Base-by-base conservation (phyloP, 2,329 filamentous ascomycete genomes). In the Purpureocillium takamizusanense region DNA sequence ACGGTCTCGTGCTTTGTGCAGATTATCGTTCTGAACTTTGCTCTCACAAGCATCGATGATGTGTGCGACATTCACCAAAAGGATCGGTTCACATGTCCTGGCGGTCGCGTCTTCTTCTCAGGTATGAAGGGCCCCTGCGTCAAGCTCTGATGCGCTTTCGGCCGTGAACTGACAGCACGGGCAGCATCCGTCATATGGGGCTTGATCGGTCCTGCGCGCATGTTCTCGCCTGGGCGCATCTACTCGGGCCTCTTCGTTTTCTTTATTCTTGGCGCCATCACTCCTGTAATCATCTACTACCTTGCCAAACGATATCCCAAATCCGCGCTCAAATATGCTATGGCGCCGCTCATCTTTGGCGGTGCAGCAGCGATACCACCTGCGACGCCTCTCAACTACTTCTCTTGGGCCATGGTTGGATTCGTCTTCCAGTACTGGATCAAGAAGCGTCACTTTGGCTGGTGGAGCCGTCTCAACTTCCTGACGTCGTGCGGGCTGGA, bases 401-500 rank as follows among this genome's bases (percentile, higher is more conserved):
- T 83, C 27, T 71, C 73, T n/a, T 87, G 83, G 82, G 80, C 78
- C 14, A 61, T 82, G 40, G 78, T 86, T 3, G 83, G 83, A 23
- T 78, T 76, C 48, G 44, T 83, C 25, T 87, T 86, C 66, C 82
- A 87, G 56, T 77, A 76, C 55, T 70, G 66, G 51, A 74, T 87
- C 53, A 77, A 78, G 56, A 73, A 74, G 51, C 67, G 70, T 12
- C 70, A 76, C 55, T 77, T 76, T 44, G 70, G 63, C 21, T 87
- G 83, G 83, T 87, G 83, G 83, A 76, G 74, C 57, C 70, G 79
- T 18, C 74, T 84, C 52, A 86, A 86, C 61, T 86, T 83, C 50
- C 60, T 86, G 43, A 81, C 82, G 0, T 81, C 78, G 11, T 82
- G 80, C 0, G 82, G 75, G 0, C 64, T 87, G 35, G 83, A 86